Base-by-base conservation (phyloP, 1,284 basidiomycete genomes). In the Cystobasidiaceae sp. region DNA sequence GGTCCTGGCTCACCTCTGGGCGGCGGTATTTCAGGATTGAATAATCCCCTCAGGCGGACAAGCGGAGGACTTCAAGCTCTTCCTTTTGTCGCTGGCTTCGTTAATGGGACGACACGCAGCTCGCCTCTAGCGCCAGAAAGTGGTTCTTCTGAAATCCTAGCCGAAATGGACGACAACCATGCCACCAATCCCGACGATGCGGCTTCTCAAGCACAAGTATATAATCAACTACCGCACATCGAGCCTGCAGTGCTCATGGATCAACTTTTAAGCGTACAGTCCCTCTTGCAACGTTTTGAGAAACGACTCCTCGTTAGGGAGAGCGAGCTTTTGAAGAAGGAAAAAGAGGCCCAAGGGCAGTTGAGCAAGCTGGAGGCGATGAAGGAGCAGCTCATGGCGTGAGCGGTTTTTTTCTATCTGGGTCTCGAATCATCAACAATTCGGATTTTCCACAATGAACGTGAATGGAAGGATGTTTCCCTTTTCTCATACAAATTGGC, bases 251-350 rank as follows among this genome's bases (percentile, higher is more conserved):
- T 45, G 4, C 30, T 64, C 13, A 64, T 56, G 61, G 52, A 56
- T 8, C 61, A 64, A 39, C 17, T 64, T n/a, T 6, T 46, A 1
- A 43, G 46, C 17, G 61, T 64, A 3, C 61, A 64, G 30, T 23
- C 33, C 41, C 61, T 64, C 3, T 15, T 64, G 23, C 37, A 64
- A 23, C 23, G 61, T n/a, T 64, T 64, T 32, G 61, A 64, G 52
- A 45, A 49, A 32, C 25, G 61, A 11, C 21, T 64, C 19, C 30
- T 64, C 7, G 45, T 46, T 8, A 45, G 61, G 9, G 61, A 64
- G 52, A 64, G 46, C 37, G 61, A 64, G 30, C 44, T 64, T 17
- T 56, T 64, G n/a, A 64, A 56, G 43, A 44, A 51, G 32, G 61
- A 64, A 33, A 32, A 45, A 33, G 61, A 64, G 33, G 61, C 61